A percentile compares a stretch with the other conserved stretches of the same genome.
These are phyloP conservation scores for Trichoderma sp. DNA, from an alignment of 2,329 filamentous ascomycete species.

Conservation along the genomic window DNA sequence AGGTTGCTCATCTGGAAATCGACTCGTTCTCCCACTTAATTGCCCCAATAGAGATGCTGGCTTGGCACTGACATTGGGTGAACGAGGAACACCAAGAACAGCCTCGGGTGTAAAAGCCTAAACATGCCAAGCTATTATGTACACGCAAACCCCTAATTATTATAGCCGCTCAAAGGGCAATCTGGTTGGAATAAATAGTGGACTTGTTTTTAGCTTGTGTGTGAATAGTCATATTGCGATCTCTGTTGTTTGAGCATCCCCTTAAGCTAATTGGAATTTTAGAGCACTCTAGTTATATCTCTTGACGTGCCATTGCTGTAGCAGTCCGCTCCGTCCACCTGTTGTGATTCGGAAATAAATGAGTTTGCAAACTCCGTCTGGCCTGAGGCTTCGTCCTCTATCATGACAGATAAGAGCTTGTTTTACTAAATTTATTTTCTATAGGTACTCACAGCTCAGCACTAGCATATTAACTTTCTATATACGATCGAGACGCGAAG, in stretches of 20 bases:
- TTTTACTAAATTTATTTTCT: background rate
- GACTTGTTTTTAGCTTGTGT: too few relatives aligned
- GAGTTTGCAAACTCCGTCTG: background rate
- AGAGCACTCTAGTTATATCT: background rate
- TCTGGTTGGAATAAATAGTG: too few relatives aligned
- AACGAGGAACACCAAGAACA: background rate
- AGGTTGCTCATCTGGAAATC: background rate
- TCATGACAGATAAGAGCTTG: background rate
- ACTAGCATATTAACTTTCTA: background rate
- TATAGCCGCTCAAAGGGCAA: too few relatives aligned
- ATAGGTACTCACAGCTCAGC: background rate
- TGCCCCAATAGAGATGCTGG: background rate
- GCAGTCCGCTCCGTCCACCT: background rate
- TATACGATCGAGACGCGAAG: background rate
- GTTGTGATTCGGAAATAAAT: background rate
- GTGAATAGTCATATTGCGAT: too few relatives aligned
- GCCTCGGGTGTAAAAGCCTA: background rate
- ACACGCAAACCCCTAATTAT: too few relatives aligned
- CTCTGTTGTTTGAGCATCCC: rapidly evolving
- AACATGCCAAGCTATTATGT: background rate
- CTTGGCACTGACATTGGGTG: background rate
- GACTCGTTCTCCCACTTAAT: too few relatives aligned
- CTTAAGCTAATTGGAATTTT: too few relatives aligned
- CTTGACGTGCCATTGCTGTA: background rate
- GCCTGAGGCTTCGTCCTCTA: background rate